These are phyloP conservation scores for Scytalidium lignicola DNA, from an alignment of 2,329 filamentous ascomycete species.

Conservation along the genomic window DNA sequence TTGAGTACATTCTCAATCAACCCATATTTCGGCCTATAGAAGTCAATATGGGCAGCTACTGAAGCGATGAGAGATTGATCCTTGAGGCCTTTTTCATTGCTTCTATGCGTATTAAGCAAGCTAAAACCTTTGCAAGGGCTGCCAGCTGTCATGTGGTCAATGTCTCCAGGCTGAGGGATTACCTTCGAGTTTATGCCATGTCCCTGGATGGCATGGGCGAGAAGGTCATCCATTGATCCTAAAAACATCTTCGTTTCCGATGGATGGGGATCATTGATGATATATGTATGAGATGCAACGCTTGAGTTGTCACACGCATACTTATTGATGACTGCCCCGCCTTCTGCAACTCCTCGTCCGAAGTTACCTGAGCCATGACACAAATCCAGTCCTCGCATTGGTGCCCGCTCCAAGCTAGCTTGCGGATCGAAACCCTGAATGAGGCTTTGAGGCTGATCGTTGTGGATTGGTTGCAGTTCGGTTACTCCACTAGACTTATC, in stretches of 20 bases:
- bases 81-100: constrained; percentile 50
- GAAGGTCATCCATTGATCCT: constrained; percentile 68
- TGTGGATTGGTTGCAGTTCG: constrained; percentile 31
- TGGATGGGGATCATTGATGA: constrained; percentile 53
- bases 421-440: constrained; percentile 52
- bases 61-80: constrained; percentile 76
- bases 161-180: constrained; percentile 55
- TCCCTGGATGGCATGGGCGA: constrained; percentile 50
- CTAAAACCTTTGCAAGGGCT: constrained; percentile 79
- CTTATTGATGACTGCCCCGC: constrained; percentile 56
- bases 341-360: constrained; percentile 70
- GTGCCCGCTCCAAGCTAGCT: constrained; percentile 19
- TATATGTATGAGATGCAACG: constrained; percentile 65
- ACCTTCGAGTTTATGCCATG: constrained; percentile 30
- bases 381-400: constrained; percentile 60
- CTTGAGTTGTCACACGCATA: constrained; percentile 64
- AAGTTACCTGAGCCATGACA: constrained; percentile 78
- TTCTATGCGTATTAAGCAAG: constrained; percentile 51
- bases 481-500: constrained; percentile 14
- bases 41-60: constrained; percentile 68
- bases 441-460: constrained; percentile 31
- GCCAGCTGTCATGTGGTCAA: constrained; percentile 67
- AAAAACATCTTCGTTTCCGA: constrained; percentile 50
- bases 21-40: constrained; percentile 70
- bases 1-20: constrained; percentile 71